phyloP scores from a whole-genome alignment of 2,329 filamentous ascomycete species.

The Chrysosporium queenslandicum region DNA sequence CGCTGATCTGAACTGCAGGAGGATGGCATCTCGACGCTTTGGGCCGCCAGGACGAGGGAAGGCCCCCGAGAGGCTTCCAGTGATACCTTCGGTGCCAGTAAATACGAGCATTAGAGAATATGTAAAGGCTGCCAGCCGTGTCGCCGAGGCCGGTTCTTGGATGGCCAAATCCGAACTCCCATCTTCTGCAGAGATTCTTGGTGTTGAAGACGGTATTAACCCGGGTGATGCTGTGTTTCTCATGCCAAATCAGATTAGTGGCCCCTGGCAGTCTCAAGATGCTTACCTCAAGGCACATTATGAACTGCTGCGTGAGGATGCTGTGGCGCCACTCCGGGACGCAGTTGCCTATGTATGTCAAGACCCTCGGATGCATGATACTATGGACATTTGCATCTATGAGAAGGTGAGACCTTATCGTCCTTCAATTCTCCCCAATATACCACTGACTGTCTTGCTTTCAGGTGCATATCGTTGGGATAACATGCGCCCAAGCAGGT shows the following conservation, averaged over 20 bases:
- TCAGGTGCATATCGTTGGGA: constrained; percentile 56
- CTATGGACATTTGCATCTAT: constrained; percentile 53
- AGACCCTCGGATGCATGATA: constrained; percentile 49
- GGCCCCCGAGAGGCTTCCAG: not conserved
- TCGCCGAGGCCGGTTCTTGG: constrained; percentile 25
- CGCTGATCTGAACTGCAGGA: not conserved
- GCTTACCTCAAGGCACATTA: constrained; percentile 65
- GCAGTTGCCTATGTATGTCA: constrained; percentile 50
- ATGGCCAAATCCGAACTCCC: constrained; percentile 33
- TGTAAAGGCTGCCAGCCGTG: constrained; percentile 18
- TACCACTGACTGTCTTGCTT: not conserved
- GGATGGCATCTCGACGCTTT: constrained; percentile 4
- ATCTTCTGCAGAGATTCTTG: constrained; percentile 32
- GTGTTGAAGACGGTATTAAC: constrained; percentile 17
- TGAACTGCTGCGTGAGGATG: constrained; percentile 64
- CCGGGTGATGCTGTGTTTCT: constrained; percentile 29
- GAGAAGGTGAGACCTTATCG: constrained; percentile 47
- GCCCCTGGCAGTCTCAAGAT: constrained; percentile 50
- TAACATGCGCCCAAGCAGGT: constrained; percentile 54
- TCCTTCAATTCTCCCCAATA: not conserved
- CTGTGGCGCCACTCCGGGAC: constrained; percentile 56
- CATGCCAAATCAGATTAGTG: constrained; percentile 45
- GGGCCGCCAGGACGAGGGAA: not conserved
- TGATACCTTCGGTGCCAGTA: constrained; percentile 8
- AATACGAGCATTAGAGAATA: constrained; percentile 27